Conservation (phyloP, 83 land plant genomes). For the Diphasiastrum complanatum region DNA sequence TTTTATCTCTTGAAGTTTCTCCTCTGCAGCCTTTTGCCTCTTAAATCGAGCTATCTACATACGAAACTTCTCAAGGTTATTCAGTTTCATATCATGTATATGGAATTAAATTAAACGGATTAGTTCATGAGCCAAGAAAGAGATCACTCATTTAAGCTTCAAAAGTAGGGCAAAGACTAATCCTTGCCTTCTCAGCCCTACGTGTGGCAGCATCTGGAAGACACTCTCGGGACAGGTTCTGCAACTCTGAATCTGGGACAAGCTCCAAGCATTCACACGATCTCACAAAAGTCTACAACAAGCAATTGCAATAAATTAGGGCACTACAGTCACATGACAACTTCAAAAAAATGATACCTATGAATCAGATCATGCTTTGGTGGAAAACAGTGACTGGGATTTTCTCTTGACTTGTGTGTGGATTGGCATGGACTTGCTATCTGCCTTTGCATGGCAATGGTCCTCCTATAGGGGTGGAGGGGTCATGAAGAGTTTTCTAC, state of each 20-base stretch:
- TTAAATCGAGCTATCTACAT: slow-evolving; percentile 78
- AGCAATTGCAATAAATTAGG: not conserved
- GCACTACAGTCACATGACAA: not conserved
- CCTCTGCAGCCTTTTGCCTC: slow-evolving; percentile 79
- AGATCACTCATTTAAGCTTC: too few relatives aligned
- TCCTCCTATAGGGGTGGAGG: too few relatives aligned
- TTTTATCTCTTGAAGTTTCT: slow-evolving; percentile 74
- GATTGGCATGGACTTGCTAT: too few relatives aligned
- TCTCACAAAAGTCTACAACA: slow-evolving; percentile 64
- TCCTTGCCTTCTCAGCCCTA: slow-evolving; percentile 66
- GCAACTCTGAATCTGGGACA: slow-evolving; percentile 69
- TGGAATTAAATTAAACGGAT: too few relatives aligned
- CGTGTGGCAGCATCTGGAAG: slow-evolving; percentile 38
- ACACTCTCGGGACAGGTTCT: slow-evolving; percentile 34
- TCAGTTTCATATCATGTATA: not conserved
- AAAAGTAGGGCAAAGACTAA: not conserved
- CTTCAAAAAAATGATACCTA: slow-evolving; percentile 1
- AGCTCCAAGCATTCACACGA: slow-evolving; percentile 82
- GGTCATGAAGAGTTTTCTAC: too few relatives aligned
- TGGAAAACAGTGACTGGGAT: too few relatives aligned
- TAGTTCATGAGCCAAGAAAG: too few relatives aligned
- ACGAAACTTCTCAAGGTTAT: not conserved
- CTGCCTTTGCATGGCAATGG: too few relatives aligned
- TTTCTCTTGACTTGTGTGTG: too few relatives aligned
- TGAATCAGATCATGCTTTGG: too few relatives aligned